These are phyloP conservation scores for Puccinellia tenuiflora DNA, from an alignment of 176 grass and related monocot species.

Conservation along the genomic window DNA sequence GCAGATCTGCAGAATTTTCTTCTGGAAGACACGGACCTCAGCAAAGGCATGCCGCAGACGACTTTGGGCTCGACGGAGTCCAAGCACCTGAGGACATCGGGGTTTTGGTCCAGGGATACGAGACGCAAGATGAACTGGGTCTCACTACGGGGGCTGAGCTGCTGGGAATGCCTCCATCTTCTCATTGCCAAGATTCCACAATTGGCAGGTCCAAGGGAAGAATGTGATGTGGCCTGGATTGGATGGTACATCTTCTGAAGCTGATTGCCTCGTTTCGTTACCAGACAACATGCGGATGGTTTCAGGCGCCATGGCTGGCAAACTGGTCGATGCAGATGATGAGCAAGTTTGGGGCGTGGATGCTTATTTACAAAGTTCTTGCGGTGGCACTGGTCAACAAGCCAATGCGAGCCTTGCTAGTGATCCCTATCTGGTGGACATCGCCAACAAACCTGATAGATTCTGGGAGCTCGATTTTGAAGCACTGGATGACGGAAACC, in stretches of 20 bases:
- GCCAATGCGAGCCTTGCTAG: slow-evolving; percentile 9
- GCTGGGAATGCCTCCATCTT: slow-evolving; percentile 15
- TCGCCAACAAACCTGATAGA: not conserved
- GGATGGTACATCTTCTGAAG: slow-evolving; percentile 24
- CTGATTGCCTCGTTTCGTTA: slow-evolving; percentile 30
- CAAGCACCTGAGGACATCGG: slow-evolving; percentile 5
- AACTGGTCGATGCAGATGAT: slow-evolving; percentile 15
- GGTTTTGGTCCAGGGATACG: slow-evolving; percentile 32
- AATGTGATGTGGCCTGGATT: slow-evolving; percentile 17
- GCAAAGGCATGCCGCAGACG: slow-evolving; percentile 14
- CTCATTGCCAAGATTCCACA: slow-evolving; percentile 16
- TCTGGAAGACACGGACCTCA: slow-evolving; percentile 31
- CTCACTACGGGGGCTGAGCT: slow-evolving; percentile 4
- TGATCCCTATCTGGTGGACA: slow-evolving; percentile 25
- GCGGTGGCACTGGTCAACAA: slow-evolving; percentile 18
- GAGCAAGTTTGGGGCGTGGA: slow-evolving; percentile 30
- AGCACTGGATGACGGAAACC: slow-evolving; percentile 19
- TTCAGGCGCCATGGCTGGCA: slow-evolving; percentile 1
- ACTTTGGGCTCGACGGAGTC: slow-evolving; percentile 12
- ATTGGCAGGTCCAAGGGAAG: slow-evolving; percentile 30
- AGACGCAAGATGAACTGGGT: slow-evolving; percentile 25
- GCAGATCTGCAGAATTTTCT: slow-evolving; percentile 34
- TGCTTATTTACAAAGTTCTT: slow-evolving; percentile 25
- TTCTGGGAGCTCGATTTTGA: slow-evolving; percentile 62
- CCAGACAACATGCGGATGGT: slow-evolving; percentile 17